Evolutionary conservation across 2,329 filamentous ascomycete species (phyloP), one percentile per base, ranked within the genome.

Genomic region (Monosporascus sp.): DNA sequence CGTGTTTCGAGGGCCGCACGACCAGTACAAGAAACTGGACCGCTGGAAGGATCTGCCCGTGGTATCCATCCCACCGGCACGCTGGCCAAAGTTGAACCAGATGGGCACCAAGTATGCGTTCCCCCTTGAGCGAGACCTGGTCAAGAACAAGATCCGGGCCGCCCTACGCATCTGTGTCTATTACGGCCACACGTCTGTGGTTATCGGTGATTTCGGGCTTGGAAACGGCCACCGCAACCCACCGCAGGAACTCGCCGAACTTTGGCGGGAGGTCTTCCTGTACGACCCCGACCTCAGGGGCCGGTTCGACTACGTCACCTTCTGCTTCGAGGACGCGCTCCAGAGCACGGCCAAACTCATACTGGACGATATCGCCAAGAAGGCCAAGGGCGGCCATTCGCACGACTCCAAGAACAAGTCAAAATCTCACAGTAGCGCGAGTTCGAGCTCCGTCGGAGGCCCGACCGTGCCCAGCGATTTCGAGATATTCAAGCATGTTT

Each of bases 81-180:
- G 85, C 24, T 83, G 87, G 70, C 88, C 88, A 18, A 90, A 90
- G 69, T 78, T 91, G 39, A 84, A 84, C 61, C 81, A 83, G 54
- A 75, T 77, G 48, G 84, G 83, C n/a, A 76, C 75, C 55, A 82
- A 81, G 57, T 91, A 90, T 69, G 87, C 85, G 0, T 91, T 92
- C 68, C 75, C 77, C 3, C 77, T 85, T 61, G 88, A 91, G 70
- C 81, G 81, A 55, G 83, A 88, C 58, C 77, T 90, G 66, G 87
- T 89, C 71, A 79, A 78, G 62, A 84, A 87, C 62, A 90, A 90
- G 70, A 85, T 91, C 68, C 81, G 83, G 22, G 81, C 83, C 1
- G 84, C 87, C 2, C 78, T 91, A 18, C 79, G 84, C 47, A 89
- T 90, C 57, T 88, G 87, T 57, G 80, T 80, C 18, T 81, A 78